These are phyloP conservation scores for Wickerhamiella spandovensis DNA, from an alignment of 805 yeast species.

Conservation along the genomic window DNA sequence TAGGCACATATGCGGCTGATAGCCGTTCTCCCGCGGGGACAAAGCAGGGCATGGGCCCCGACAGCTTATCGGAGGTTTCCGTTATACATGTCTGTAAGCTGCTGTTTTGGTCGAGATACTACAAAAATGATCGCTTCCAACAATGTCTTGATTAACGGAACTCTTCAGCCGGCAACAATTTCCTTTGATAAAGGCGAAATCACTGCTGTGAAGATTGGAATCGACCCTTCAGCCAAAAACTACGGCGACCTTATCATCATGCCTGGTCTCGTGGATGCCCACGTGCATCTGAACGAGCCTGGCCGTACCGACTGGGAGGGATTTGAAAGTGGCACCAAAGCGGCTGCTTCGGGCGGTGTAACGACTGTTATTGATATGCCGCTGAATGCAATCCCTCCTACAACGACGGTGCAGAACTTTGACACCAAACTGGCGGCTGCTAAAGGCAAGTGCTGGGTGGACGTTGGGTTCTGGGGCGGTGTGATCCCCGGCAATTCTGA, in stretches of 20 bases:
- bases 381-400: slow-evolving; percentile 88
- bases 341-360: slow-evolving; percentile 94
- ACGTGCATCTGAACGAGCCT: slow-evolving; percentile 90
- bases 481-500: slow-evolving; percentile 64
- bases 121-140: slow-evolving; percentile 9
- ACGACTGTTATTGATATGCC: slow-evolving; percentile 97
- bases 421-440: slow-evolving; percentile 68
- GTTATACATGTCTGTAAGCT: neutral
- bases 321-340: slow-evolving; percentile 83
- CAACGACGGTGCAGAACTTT: slow-evolving; percentile 71
- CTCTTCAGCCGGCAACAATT: slow-evolving; percentile 19
- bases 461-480: slow-evolving; percentile 96
- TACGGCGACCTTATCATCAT: slow-evolving; percentile 57
- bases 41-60: neutral
- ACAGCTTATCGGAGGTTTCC: neutral
- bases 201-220: slow-evolving; percentile 24
- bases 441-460: slow-evolving; percentile 73
- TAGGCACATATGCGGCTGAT: neutral
- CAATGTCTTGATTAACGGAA: slow-evolving; percentile 18
- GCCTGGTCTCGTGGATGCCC: slow-evolving; percentile 90
- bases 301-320: slow-evolving; percentile 99
- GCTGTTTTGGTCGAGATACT: neutral
- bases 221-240: slow-evolving; percentile 26
- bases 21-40: neutral
- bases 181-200: slow-evolving; percentile 41